These are phyloP conservation scores for Phaeosphaeria sp. DNA, from an alignment of 2,329 filamentous ascomycete species.

Conservation along the genomic window DNA sequence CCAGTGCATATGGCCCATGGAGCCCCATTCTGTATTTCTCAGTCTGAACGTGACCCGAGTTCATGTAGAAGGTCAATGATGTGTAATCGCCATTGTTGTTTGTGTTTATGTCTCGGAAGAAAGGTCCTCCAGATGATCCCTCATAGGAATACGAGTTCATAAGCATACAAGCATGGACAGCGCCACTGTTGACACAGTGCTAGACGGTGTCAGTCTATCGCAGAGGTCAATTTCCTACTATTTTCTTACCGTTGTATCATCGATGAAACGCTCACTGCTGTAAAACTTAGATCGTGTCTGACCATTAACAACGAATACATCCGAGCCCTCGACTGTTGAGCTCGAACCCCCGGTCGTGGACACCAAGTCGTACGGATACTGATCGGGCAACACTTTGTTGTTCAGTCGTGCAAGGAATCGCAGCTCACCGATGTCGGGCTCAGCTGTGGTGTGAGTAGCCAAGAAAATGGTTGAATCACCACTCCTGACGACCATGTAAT, in stretches of 20 bases:
- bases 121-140: conserved; percentile 69
- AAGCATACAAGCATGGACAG: conserved; percentile 68
- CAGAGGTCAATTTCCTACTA: not conserved
- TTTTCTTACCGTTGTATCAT: conserved; percentile 53
- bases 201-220: conserved; percentile 29
- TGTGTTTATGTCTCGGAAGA: conserved; percentile 67
- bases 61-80: conserved; percentile 72
- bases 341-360: conserved; percentile 62
- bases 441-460: conserved; percentile 65
- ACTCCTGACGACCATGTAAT: conserved; percentile 68
- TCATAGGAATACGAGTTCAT: conserved; percentile 64
- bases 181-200: conserved; percentile 65
- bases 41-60: conserved; percentile 66
- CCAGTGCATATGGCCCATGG: conserved; percentile 70
- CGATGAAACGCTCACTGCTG: conserved; percentile 72
- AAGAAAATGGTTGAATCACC: conserved; percentile 65
- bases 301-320: conserved; percentile 63
- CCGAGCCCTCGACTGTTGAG: conserved; percentile 62
- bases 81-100: conserved; percentile 67
- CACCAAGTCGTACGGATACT: conserved; percentile 50
- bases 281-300: conserved; percentile 75
- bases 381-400: conserved; percentile 46
- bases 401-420: conserved; percentile 70
- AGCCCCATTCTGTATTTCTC: conserved; percentile 68
- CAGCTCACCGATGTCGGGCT: conserved; percentile 57